phyloP scores from a whole-genome alignment of 805 yeast species.

The Wickerhamomyces hampshirensis region DNA sequence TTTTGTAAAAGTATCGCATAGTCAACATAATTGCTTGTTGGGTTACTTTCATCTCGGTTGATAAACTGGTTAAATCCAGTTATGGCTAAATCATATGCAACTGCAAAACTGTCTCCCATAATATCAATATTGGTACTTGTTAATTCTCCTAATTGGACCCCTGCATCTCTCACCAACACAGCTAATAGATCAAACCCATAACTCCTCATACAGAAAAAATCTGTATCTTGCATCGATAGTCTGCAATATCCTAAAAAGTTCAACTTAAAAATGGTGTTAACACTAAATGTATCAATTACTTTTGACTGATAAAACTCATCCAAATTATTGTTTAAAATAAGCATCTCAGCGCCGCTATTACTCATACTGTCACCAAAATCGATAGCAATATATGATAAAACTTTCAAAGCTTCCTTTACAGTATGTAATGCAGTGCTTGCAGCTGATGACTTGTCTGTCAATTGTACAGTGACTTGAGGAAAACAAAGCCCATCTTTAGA shows the following conservation, averaged over 20 bases:
- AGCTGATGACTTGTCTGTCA: constrained; percentile 32
- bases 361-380: constrained; percentile 32
- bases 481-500: constrained; percentile 28
- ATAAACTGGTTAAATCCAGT: constrained; percentile 24
- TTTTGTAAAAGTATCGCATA: constrained; percentile 24
- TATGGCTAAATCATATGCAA: constrained; percentile 33
- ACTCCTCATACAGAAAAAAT: constrained; percentile 30
- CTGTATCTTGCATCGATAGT: constrained; percentile 19
- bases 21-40: constrained; percentile 14
- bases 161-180: constrained; percentile 46
- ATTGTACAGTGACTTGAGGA: constrained; percentile 40
- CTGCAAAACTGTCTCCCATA: constrained; percentile 37
- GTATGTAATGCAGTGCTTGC: constrained; percentile 30
- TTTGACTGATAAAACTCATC: constrained; percentile 25
- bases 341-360: constrained; percentile 8
- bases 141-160: constrained; percentile 37
- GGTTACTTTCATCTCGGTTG: constrained; percentile 7
- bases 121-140: constrained; percentile 35
- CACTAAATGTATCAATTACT: constrained; percentile 41
- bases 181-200: constrained; percentile 44
- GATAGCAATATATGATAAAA: constrained; percentile 40
- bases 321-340: constrained; percentile 17
- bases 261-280: constrained; percentile 37
- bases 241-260: constrained; percentile 49
- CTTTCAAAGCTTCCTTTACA: constrained; percentile 38